Percentiles rank a stretch among this genome's conserved stretches.
phyloP scores from a whole-genome alignment of 225 moss, liverwort and hornwort genomes.

The Takakia lepidozioides region DNA sequence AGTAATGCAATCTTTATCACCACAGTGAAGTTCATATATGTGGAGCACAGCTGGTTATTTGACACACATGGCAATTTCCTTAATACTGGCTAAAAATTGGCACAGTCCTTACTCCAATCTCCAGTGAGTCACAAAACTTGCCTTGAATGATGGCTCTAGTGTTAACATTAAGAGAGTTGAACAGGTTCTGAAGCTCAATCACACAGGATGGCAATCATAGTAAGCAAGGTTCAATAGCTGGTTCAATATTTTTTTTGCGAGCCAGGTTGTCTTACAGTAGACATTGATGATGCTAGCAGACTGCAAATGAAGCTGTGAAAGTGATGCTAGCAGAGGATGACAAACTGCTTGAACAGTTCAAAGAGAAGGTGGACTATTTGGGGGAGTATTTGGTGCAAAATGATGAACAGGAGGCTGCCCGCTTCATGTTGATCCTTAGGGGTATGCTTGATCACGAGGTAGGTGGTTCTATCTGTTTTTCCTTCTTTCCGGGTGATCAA shows the following conservation, averaged over 20 bases:
- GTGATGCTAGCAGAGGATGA: constrained; percentile 92
- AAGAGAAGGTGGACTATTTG: constrained; percentile 78
- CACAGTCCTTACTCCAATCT: background rate
- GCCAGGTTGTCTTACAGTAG: too few species aligned
- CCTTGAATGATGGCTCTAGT: background rate
- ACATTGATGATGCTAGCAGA: constrained; percentile 33
- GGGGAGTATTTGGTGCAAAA: constrained; percentile 79
- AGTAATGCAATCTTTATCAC: too few species aligned
- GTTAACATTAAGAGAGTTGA: background rate
- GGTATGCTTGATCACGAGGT: constrained; percentile 94
- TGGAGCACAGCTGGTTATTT: too few species aligned
- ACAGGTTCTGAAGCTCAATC: too few species aligned
- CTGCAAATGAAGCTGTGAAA: constrained; percentile 85
- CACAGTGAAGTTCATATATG: too few species aligned
- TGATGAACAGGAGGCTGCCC: constrained; percentile 71
- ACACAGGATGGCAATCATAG: too few species aligned
- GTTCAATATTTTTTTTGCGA: too few species aligned
- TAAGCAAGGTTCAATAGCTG: too few species aligned
- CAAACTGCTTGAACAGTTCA: constrained; percentile 55
- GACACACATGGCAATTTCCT: too few species aligned
- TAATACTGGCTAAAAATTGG: too few species aligned
- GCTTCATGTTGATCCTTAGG: constrained; percentile 78
- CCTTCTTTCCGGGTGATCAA: too few species aligned
- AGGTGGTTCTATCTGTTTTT: too few species aligned
- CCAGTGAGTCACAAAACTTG: background rate